Evolutionary conservation across 768 basidiomycete genomes (phyloP).

Genomic region (Sutorius australiensis): DNA sequence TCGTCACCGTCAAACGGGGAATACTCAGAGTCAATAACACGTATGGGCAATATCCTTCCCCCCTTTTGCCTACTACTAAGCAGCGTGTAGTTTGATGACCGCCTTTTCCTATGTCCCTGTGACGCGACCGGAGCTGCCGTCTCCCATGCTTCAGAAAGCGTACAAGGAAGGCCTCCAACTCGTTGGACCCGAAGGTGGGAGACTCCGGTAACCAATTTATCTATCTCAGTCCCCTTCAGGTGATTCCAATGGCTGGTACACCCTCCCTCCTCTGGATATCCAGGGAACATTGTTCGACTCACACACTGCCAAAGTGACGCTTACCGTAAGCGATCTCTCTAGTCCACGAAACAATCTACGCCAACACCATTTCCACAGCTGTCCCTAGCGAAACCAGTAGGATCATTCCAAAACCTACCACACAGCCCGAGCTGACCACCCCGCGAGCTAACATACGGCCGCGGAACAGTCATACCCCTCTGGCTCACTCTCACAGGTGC

Average conservation of each 20-base stretch:
- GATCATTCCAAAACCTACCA: constrained; percentile 3
- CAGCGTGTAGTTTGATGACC: constrained; percentile 28
- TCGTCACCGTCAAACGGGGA: constrained; percentile 47
- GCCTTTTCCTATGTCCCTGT: constrained; percentile 34
- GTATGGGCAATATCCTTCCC: constrained; percentile 28
- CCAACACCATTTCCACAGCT: constrained; percentile 30
- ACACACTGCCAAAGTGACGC: constrained; percentile 27
- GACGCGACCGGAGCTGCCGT: constrained; percentile 33
- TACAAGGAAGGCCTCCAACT: constrained; percentile 33
- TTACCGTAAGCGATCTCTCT: constrained; percentile 27
- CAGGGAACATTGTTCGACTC: constrained; percentile 36
- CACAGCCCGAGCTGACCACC: not conserved
- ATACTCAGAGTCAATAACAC: constrained; percentile 47
- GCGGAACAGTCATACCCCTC: constrained; percentile 51
- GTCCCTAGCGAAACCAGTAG: constrained; percentile 48
- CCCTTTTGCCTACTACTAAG: not conserved
- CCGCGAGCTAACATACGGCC: constrained; percentile 44
- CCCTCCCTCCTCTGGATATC: constrained; percentile 29
- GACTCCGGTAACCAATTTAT: not conserved
- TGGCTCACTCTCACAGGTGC: constrained; percentile 41
- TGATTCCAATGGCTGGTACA: constrained; percentile 41
- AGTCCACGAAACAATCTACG: not conserved
- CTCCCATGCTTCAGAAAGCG: constrained; percentile 35
- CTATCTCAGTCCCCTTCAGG: constrained; percentile 11
- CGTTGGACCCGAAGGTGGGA: constrained; percentile 32